Evolutionary conservation across 2,329 filamentous ascomycete species (phyloP).

Genomic region (Neoscytalidium dimidiatum): DNA sequence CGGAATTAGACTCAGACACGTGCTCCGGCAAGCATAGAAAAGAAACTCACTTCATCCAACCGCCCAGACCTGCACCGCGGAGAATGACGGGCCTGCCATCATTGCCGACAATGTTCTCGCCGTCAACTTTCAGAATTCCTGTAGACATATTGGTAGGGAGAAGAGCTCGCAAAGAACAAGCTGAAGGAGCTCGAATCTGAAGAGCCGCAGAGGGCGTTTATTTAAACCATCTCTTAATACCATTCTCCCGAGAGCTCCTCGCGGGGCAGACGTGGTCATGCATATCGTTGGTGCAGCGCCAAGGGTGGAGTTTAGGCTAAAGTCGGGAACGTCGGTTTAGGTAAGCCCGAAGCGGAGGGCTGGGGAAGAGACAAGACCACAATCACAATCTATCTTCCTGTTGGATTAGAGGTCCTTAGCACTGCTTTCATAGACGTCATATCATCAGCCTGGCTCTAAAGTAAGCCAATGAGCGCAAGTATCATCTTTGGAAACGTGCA

Average conservation of each 20-base stretch:
- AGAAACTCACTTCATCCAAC: conserved; percentile 45
- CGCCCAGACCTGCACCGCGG: conserved; percentile 49
- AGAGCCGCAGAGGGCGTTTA: not conserved
- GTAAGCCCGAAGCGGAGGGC: not conserved
- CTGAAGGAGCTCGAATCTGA: not conserved
- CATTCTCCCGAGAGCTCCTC: not conserved
- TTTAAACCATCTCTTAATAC: not conserved
- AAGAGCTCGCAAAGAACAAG: too few species aligned
- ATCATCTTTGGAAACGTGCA: too few species aligned
- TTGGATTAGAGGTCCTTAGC: too few species aligned
- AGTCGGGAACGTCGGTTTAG: not conserved
- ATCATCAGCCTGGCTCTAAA: too few species aligned
- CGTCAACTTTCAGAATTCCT: conserved; percentile 42
- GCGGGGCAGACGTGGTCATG: conserved; percentile 1
- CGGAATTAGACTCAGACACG: not conserved
- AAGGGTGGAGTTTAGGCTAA: conserved; percentile 13
- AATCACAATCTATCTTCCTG: too few species aligned
- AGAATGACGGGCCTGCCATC: conserved; percentile 50
- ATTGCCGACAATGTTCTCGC: conserved; percentile 48
- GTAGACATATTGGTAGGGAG: not conserved
- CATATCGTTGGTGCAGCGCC: not conserved
- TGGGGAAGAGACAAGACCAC: too few species aligned
- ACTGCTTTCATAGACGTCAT: too few species aligned
- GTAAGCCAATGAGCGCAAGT: too few species aligned
- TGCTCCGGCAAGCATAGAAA: too few species aligned